Base-by-base conservation (phyloP, 768 basidiomycete genomes). In the Agaricus blazei region DNA sequence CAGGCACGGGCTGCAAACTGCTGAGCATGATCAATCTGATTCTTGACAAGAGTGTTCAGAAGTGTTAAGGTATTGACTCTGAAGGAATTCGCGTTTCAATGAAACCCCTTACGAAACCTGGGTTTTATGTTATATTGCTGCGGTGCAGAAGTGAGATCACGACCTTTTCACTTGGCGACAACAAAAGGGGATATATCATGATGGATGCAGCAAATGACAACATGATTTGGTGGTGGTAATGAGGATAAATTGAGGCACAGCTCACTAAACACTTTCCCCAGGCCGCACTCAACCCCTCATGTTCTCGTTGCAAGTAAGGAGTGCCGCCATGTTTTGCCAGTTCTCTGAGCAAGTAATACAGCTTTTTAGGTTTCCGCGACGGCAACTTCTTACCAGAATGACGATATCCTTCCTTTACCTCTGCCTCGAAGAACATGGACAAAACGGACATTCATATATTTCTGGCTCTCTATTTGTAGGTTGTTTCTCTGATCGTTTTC, bases 371-470 rank as follows among this genome's bases (percentile, higher is more conserved):
- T 52, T 34, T 52, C 51, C 23, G 45, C 51, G 5, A 26, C 42
- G 11, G 51, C 51, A 15, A 52, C 51, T 5, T 43, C 51, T 3
- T 52, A 52, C 15, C 51, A 52, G 31, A 52, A 52, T 36, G 43
- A 52, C 9, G 51, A 52, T 38, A 34, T 52, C 12, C 51, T 52
- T 44, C 51, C 51, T 34, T 37, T 52, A 1, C 42, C 42, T n/a
- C 8, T 31, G 2, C n/a, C 29, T 19, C 42, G 51, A 2, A 52
- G 43, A 26, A 52, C 51, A 23, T 52, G 51, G 51, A 52, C 51
- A 19, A 52, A 36, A 23, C 41, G 51, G 15, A 45, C 43, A 9
- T 52, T 52, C 15, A 42, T 52, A 15, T 52, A 52, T 29, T 52
- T 52, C 28, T 52, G 51, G 51, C 43, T 52, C 7, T 34, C 51